phyloP scores from a whole-genome alignment of 2,329 filamentous ascomycete species.

The Alternaria ethzedia region DNA sequence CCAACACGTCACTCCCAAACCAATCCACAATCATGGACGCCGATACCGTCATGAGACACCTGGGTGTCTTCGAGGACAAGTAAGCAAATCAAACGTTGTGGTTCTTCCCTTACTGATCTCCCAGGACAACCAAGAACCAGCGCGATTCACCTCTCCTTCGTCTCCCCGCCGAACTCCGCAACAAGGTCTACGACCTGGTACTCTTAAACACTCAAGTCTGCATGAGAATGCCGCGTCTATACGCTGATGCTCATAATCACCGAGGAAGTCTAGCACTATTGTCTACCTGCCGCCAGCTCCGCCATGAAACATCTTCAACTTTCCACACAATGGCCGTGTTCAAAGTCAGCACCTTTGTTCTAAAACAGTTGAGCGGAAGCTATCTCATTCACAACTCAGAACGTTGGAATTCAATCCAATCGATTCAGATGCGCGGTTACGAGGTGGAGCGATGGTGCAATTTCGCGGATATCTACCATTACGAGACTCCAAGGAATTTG shows the following conservation, averaged over 20 bases:
- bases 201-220: neutral
- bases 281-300: neutral
- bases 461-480: neutral
- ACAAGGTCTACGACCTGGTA: rapidly evolving
- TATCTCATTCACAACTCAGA: rapidly evolving
- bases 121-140: neutral
- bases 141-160: neutral
- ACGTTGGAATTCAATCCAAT: neutral
- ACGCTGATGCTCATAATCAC: neutral
- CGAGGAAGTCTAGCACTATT: neutral
- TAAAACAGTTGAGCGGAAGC: rapidly evolving
- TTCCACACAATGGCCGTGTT: neutral
- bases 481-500: neutral
- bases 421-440: neutral
- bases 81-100: neutral
- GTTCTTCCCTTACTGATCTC: neutral
- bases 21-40: neutral
- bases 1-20: neutral
- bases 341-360: neutral
- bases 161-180: neutral
- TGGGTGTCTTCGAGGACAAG: neutral
- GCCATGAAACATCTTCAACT: neutral
- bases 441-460: neutral
- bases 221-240: rapidly evolving
- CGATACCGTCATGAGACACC: neutral